Evolutionary conservation across 176 grass and related monocot species (phyloP).

Genomic region (Aegilops bicornis): DNA sequence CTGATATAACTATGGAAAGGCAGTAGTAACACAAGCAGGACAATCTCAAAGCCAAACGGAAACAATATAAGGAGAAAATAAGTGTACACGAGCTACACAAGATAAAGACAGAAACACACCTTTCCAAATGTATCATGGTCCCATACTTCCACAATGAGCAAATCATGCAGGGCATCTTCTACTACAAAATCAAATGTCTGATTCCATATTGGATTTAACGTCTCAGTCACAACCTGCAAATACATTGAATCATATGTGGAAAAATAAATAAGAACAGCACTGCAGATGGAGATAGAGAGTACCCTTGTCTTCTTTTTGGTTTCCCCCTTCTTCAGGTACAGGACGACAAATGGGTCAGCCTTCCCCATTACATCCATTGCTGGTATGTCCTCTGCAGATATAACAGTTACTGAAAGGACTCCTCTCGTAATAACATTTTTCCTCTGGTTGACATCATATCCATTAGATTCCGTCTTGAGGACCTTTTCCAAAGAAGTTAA

Average conservation of each 20-base stretch:
- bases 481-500: constrained; percentile 93
- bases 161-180: constrained; percentile 98
- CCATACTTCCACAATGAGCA: constrained; percentile 97
- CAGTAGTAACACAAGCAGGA: neutral
- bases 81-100: neutral
- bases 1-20: neutral
- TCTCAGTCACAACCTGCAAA: constrained; percentile 88
- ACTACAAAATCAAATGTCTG: constrained; percentile 95
- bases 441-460: constrained; percentile 63
- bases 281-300: constrained; percentile 12
- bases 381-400: constrained; percentile 94
- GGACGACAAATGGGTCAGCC: constrained; percentile 87
- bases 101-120: constrained; percentile 32
- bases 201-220: constrained; percentile 91
- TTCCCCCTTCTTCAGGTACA: constrained; percentile 86
- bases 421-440: constrained; percentile 97
- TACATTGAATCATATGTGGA: constrained; percentile 1
- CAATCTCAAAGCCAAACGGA: constrained; percentile 3
- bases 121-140: constrained; percentile 99
- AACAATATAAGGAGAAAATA: neutral
- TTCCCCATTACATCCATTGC: constrained; percentile 95
- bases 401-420: constrained; percentile 86
- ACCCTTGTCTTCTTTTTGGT: constrained; percentile 96
- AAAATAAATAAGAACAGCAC: neutral
- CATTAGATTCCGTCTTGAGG: constrained; percentile 77